These are phyloP conservation scores for Solanum corneliomulleri DNA, from an alignment of 257 asterid species.

Conservation along the genomic window DNA sequence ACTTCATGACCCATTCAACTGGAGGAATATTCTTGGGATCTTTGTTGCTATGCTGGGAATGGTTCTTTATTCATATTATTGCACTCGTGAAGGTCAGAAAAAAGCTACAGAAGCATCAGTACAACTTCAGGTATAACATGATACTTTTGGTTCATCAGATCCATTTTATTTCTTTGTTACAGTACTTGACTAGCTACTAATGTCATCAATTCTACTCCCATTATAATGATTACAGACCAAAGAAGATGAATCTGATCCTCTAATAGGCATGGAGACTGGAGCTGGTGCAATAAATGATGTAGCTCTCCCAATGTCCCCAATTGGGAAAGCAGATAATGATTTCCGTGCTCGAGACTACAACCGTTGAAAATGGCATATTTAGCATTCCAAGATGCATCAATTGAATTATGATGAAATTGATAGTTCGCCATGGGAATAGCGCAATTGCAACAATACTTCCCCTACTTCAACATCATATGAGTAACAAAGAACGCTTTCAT, in stretches of 20 bases:
- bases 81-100: conserved; percentile 37
- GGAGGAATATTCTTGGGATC: conserved; percentile 63
- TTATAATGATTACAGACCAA: conserved; percentile 24
- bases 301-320: conserved; percentile 33
- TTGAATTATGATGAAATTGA: not conserved
- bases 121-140: conserved; percentile 38
- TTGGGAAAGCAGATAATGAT: conserved; percentile 34
- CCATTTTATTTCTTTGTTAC: not conserved
- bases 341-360: conserved; percentile 11
- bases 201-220: not conserved
- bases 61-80: conserved; percentile 57
- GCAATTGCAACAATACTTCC: conserved; percentile 17
- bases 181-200: not conserved
- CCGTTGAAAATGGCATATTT: not conserved
- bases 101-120: conserved; percentile 33
- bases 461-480: conserved; percentile 11
- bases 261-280: conserved; percentile 46
- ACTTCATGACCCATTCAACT: conserved; percentile 51
- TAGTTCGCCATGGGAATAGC: conserved; percentile 2
- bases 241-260: conserved; percentile 62
- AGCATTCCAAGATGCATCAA: conserved; percentile 1
- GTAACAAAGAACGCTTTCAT: conserved; percentile 8
- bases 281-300: conserved; percentile 21
- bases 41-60: conserved; percentile 50
- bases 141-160: not conserved